Conservation (phyloP, 306 rosid genomes). For the Oemleria cerasiformis region DNA sequence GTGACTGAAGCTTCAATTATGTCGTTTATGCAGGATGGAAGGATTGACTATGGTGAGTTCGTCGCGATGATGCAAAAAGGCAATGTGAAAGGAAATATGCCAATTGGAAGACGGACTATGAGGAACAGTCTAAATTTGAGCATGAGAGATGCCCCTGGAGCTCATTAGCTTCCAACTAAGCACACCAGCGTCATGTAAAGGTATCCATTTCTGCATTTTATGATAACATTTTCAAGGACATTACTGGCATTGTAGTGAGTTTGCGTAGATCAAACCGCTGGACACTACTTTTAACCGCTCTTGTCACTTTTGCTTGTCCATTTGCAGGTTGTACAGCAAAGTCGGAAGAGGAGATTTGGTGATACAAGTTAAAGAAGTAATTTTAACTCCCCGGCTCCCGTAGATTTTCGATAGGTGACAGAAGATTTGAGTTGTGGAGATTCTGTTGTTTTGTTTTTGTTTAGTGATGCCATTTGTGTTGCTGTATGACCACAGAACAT, state of each 20-base stretch:
- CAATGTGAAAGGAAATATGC: slow-evolving; percentile 76
- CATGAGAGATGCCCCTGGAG: slow-evolving; percentile 84
- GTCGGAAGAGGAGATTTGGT: slow-evolving; percentile 53
- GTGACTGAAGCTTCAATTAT: slow-evolving; percentile 23
- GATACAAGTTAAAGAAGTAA: slow-evolving; percentile 53
- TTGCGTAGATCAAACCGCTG: too few species aligned
- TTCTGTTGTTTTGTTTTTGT: slow-evolving; percentile 19
- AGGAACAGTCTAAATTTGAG: slow-evolving; percentile 86
- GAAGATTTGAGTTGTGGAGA: slow-evolving; percentile 28
- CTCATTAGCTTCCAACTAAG: slow-evolving; percentile 45
- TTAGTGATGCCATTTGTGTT: slow-evolving; percentile 40
- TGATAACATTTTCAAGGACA: background rate
- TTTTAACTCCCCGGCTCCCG: slow-evolving; percentile 29
- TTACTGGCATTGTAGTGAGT: background rate
- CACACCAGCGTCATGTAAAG: slow-evolving; percentile 37
- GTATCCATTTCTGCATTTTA: slow-evolving; percentile 29
- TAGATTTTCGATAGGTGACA: slow-evolving; percentile 17
- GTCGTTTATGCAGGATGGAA: slow-evolving; percentile 66
- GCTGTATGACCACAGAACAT: slow-evolving; percentile 54
- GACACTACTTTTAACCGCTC: too few species aligned
- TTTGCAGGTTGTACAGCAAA: slow-evolving; percentile 70
- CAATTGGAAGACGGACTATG: slow-evolving; percentile 91
- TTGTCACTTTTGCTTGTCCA: slow-evolving; percentile 16
- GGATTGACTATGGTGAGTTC: slow-evolving; percentile 89
- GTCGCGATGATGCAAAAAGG: slow-evolving; percentile 98